These are phyloP conservation scores for Cercospora sesami DNA, from an alignment of 2,329 filamentous ascomycete genomes.

Conservation along the genomic window DNA sequence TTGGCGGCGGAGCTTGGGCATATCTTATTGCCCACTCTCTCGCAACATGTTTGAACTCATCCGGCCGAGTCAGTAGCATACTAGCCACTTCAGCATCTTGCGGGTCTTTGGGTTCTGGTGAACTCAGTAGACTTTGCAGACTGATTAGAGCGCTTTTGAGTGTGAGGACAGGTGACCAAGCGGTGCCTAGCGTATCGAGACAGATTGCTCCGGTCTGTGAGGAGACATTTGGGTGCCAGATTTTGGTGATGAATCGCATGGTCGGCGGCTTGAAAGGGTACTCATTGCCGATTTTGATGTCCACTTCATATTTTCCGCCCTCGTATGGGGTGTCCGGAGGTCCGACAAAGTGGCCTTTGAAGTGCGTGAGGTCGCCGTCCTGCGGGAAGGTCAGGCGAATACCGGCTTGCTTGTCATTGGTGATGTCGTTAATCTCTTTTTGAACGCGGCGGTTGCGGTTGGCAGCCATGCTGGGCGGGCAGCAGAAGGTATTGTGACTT, in stretches of 20 bases:
- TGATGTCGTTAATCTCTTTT: constrained; percentile 76
- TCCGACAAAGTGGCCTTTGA: constrained; percentile 79
- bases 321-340: constrained; percentile 93
- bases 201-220: constrained; percentile 82
- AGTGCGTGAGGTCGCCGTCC: constrained; percentile 69
- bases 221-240: constrained; percentile 98
- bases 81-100: constrained; percentile 93
- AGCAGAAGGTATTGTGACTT: neutral
- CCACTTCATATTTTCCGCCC: constrained; percentile 76
- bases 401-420: constrained; percentile 71
- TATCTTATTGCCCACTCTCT: constrained; percentile 86
- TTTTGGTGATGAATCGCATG: constrained; percentile 89
- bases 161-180: constrained; percentile 94
- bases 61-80: constrained; percentile 79
- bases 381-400: constrained; percentile 59
- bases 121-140: constrained; percentile 87
- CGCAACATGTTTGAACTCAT: constrained; percentile 76
- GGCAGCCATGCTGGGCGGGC: constrained; percentile 46
- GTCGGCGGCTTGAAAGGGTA: constrained; percentile 91
- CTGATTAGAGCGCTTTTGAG: constrained; percentile 95
- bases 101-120: constrained; percentile 91
- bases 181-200: constrained; percentile 82
- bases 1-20: constrained; percentile 70
- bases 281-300: constrained; percentile 81
- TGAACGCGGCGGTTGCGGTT: constrained; percentile 63